A percentile compares a stretch with the other conserved stretches of the same genome.
phyloP scores from a whole-genome alignment of 2,329 filamentous ascomycete species.

The Aureobasidium mangrovei region DNA sequence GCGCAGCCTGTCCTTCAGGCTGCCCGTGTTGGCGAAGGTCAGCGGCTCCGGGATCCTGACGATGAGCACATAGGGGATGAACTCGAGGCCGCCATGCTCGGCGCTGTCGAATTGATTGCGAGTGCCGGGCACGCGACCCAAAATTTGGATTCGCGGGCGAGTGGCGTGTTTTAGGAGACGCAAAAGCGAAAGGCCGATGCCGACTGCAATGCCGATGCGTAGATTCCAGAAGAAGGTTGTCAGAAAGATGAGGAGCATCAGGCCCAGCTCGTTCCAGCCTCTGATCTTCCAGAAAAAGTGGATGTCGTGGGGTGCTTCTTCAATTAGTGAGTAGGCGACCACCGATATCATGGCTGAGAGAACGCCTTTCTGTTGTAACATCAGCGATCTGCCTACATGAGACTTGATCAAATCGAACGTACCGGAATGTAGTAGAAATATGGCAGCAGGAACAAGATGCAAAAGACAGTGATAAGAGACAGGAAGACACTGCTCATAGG shows the following conservation, averaged over 20 bases:
- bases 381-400: background rate
- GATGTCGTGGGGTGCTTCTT: conserved; percentile 90
- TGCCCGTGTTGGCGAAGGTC: conserved; percentile 90
- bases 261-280: conserved; percentile 73
- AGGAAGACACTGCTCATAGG: conserved; percentile 90
- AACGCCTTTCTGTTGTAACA: conserved; percentile 65
- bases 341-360: conserved; percentile 91
- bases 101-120: conserved; percentile 74
- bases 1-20: conserved; percentile 68
- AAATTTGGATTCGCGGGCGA: conserved; percentile 87
- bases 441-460: conserved; percentile 72
- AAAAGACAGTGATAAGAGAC: conserved; percentile 71
- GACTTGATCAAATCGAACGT: conserved; percentile 33
- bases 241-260: conserved; percentile 86
- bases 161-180: conserved; percentile 87
- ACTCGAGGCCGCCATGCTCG: conserved; percentile 64
- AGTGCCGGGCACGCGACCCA: conserved; percentile 79
- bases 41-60: conserved; percentile 96
- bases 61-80: conserved; percentile 85
- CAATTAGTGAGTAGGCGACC: conserved; percentile 86
- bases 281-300: conserved; percentile 78
- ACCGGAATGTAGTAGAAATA: conserved; percentile 96
- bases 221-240: conserved; percentile 94
- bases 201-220: conserved; percentile 85
- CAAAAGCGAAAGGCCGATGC: conserved; percentile 81